phyloP scores from a whole-genome alignment of 2,329 filamentous ascomycete species.

The Aurifilum marmelostoma region DNA sequence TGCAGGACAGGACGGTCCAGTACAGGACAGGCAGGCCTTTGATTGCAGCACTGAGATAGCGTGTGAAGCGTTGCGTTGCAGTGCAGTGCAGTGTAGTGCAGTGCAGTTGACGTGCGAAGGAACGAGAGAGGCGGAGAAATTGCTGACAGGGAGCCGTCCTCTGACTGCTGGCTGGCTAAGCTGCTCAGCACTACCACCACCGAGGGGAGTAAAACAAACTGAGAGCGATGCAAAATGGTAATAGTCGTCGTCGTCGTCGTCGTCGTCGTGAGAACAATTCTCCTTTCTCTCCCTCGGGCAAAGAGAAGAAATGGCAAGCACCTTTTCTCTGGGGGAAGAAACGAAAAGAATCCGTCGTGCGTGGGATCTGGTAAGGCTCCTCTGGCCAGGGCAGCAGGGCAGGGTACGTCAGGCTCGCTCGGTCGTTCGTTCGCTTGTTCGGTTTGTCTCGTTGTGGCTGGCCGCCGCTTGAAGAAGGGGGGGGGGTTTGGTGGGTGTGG shows the following conservation, averaged over 20 bases:
- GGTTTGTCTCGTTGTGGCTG: neutral
- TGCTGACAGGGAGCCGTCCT: neutral
- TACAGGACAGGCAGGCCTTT: slow-evolving; percentile 2
- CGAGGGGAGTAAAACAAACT: neutral
- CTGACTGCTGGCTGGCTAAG: neutral
- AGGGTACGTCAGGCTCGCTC: slow-evolving; percentile 6
- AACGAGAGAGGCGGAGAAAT: neutral
- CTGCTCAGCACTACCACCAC: neutral
- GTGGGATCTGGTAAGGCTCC: neutral
- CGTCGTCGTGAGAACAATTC: neutral
- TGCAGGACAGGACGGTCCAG: neutral
- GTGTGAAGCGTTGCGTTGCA: too few species aligned
- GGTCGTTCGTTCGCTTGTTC: neutral
- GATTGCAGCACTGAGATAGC: neutral
- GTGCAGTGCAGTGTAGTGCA: neutral
- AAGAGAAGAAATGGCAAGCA: neutral
- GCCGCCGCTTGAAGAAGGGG: neutral
- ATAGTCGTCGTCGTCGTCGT: neutral
- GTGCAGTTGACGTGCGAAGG: slow-evolving; percentile 6
- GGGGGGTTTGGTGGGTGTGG: too few species aligned
- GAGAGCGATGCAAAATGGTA: neutral
- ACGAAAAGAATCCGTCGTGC: neutral
- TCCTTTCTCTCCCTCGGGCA: neutral
- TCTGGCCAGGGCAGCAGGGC: neutral
- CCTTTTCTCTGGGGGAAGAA: neutral